Evolutionary conservation across 2,329 filamentous ascomycete species (phyloP).

Genomic region (Xylogone sp.): DNA sequence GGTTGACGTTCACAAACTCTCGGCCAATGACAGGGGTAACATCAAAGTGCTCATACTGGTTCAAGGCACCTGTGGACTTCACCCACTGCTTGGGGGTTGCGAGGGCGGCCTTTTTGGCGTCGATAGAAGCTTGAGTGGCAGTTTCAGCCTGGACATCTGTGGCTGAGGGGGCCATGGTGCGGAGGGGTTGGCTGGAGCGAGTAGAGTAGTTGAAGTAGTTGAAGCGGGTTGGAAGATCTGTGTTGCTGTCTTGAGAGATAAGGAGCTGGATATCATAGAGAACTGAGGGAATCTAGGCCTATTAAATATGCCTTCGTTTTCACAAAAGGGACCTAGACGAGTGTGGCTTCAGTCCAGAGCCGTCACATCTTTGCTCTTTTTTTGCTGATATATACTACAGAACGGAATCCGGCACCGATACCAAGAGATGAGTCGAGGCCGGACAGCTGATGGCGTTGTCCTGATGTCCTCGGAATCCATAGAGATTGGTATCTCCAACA

Average conservation of each 20-base stretch:
- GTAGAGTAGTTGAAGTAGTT: neutral
- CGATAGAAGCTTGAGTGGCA: slow-evolving; percentile 2
- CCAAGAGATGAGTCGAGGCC: neutral
- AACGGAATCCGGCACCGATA: neutral
- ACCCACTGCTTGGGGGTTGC: slow-evolving; percentile 17
- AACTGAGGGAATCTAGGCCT: neutral
- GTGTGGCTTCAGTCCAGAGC: neutral
- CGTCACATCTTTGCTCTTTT: neutral
- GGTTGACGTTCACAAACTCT: slow-evolving; percentile 38
- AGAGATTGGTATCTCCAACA: neutral
- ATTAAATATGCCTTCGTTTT: neutral
- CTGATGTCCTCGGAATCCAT: neutral
- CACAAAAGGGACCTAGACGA: neutral
- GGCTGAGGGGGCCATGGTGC: slow-evolving; percentile 13
- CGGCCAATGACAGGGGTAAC: slow-evolving; percentile 43
- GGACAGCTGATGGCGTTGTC: neutral
- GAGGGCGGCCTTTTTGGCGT: slow-evolving; percentile 1
- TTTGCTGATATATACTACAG: neutral
- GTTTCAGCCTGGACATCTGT: slow-evolving; percentile 10
- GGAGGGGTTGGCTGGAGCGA: neutral
- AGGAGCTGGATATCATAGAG: slow-evolving; percentile 10
- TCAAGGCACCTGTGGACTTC: slow-evolving; percentile 21
- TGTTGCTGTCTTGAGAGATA: slow-evolving; percentile 7
- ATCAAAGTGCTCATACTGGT: slow-evolving; percentile 30
- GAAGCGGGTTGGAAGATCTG: slow-evolving; percentile 7